Evolutionary conservation across 305 asterid species (phyloP), one percentile per base, ranked within the genome.

Genomic region (Vinca major): DNA sequence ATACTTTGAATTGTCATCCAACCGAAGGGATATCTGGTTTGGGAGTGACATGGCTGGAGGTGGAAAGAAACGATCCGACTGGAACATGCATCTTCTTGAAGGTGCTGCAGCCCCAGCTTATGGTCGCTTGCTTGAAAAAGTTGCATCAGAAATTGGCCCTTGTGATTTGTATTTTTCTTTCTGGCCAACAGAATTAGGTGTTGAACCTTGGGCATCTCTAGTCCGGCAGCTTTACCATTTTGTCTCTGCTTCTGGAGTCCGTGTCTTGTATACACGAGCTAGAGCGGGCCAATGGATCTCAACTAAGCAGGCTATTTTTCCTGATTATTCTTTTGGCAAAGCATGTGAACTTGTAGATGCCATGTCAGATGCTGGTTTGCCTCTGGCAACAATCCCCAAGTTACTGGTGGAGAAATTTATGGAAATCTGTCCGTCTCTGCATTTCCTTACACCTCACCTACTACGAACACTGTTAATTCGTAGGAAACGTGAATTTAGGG

Each of bases 41-140:
- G 98, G 98, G 65, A 90, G 86, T 84, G 98, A 92, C 88, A 92
- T 92, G 98, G 88, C 92, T 51, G 98, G 98, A 74, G 98, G 94
- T 74, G 98, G 98, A 69, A 92, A 88, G 84, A 84, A 85, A 72
- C 96, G 97, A 55, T 90, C 98, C 16, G 98, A 92, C 74, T 92
- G 98, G 98, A 92, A 92, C 78, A 79, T 82, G 83, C 83, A 78
- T 79, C 96, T 92, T 66, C 95, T 92, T 71, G 92, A 90, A 86
- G 95, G 91, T 76, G 94, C 90, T 74, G 89, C 82, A 73, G 92
- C 97, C 75, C 97, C 98, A 79, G 96, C 98, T 70, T 92, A 88
- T 76, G 96, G 94, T 49, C 95, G 80, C 81, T 88, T 90, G 73
- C 91, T 92, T 55, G 98, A 88, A 81, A 86, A 85, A 79, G 78